These are phyloP conservation scores for Rhodotorula taiwanensis DNA, from an alignment of 768 basidiomycete genomes.

Conservation along the genomic window DNA sequence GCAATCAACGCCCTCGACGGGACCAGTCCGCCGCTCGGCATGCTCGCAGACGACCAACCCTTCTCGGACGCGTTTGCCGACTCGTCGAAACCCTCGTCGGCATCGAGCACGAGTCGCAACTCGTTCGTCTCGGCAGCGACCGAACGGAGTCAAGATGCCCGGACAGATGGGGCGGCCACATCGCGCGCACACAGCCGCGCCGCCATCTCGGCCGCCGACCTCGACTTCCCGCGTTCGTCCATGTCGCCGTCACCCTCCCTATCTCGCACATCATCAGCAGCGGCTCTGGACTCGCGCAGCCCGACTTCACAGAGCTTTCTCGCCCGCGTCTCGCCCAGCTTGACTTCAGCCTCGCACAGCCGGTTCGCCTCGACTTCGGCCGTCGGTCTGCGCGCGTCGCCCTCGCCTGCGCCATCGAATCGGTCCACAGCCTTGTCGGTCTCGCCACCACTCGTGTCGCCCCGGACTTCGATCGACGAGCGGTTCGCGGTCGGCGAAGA, in stretches of 20 bases:
- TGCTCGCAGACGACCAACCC: too few relatives aligned
- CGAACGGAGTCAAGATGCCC: background rate
- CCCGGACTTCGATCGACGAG: too few relatives aligned
- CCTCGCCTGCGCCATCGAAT: too few relatives aligned
- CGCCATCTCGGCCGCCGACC: constrained; percentile 5
- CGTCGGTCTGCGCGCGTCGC: background rate
- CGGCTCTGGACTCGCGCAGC: background rate
- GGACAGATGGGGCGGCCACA: background rate
- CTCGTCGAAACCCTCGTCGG: too few relatives aligned
- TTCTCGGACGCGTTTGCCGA: background rate
- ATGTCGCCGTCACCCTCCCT: background rate
- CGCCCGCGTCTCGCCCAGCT: background rate
- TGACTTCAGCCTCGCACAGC: background rate
- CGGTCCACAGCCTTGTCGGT: too few relatives aligned
- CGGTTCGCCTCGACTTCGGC: background rate
- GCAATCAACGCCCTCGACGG: background rate
- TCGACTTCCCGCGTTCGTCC: background rate
- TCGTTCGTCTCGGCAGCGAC: background rate
- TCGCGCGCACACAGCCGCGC: background rate
- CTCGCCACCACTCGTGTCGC: too few relatives aligned
- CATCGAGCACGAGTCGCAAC: too few relatives aligned
- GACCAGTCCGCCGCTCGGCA: background rate
- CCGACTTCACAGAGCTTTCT: background rate
- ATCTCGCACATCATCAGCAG: background rate
- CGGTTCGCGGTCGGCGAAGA: too few relatives aligned